phyloP scores from a whole-genome alignment of 2,329 filamentous ascomycete genomes.

The Byssochlamys sp. region DNA sequence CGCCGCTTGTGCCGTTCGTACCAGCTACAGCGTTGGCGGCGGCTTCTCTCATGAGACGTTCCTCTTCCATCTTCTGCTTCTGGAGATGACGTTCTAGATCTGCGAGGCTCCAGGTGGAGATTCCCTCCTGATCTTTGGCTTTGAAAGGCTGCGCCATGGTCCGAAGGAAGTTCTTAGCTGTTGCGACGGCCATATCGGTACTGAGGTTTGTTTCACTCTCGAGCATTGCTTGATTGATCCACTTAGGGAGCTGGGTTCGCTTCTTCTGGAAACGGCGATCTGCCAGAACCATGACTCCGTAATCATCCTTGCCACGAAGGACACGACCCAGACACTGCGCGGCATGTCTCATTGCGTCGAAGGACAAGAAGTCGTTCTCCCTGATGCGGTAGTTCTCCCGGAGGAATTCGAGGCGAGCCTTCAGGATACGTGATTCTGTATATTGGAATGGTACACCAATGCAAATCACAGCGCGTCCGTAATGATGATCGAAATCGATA shows the following conservation, averaged over 20 bases:
- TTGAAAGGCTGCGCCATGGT: conserved; percentile 88
- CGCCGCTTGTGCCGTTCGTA: conserved; percentile 11
- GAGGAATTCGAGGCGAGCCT: conserved; percentile 90
- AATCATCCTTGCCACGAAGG: conserved; percentile 91
- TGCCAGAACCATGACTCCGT: conserved; percentile 98
- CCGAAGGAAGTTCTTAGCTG: conserved; percentile 77
- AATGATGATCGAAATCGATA: conserved; percentile 98
- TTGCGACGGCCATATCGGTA: conserved; percentile 87
- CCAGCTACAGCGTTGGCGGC: conserved; percentile 14
- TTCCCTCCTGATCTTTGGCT: conserved; percentile 73
- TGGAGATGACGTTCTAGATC: conserved; percentile 61
- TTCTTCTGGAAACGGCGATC: conserved; percentile 92
- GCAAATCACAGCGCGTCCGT: conserved; percentile 86
- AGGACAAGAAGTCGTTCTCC: conserved; percentile 94
- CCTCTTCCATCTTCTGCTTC: conserved; percentile 63
- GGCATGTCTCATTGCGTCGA: conserved; percentile 98
- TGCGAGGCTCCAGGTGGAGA: conserved; percentile 78
- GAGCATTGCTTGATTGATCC: conserved; percentile 81
- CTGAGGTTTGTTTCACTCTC: conserved; percentile 83
- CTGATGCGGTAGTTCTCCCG: conserved; percentile 92
- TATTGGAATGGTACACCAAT: conserved; percentile 98
- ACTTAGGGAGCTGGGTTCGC: conserved; percentile 79
- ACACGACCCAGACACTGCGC: conserved; percentile 94
- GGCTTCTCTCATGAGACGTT: conserved; percentile 53
- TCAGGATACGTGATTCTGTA: conserved; percentile 92